Evolutionary conservation across 1,284 basidiomycete species (phyloP), one percentile per base, ranked within the genome.

Genomic region (Ustilago curta): DNA sequence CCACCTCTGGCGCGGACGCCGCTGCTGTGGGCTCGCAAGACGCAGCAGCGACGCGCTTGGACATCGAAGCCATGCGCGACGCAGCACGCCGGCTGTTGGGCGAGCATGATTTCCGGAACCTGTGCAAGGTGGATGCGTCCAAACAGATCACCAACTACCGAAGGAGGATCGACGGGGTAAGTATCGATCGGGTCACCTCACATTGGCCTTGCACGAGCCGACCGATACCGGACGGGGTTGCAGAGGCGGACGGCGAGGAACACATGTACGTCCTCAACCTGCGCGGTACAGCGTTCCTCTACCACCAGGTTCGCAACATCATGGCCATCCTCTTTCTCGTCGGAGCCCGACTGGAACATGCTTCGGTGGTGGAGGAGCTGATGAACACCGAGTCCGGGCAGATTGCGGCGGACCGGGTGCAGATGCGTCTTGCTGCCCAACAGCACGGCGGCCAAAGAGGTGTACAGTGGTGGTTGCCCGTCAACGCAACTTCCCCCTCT

Each of bases 261-360:
- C 55, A 59, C 16, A 81, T 81, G 78, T 90, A 91, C 78, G 93
- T 95, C 27, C 88, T 98, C 77, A 93, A 98, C 84, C 90, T 98
- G 39, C 87, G 92, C 43, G 95, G 95, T 1, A 91, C 89, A 0
- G 95, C 95, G 0, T 97, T 97, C 84, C 87, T 99, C 44, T 99
- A 97, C 86, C 94, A 99, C 86, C 96, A 98, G 87, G 97, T 99
- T 12, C 89, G 96, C 44, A 94, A 97, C 84, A 97, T 98, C 85
- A 92, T 98, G 89, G 93, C 93, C 2, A 86, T 97, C 50, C 88
- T 99, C 16, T 93, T 99, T 85, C 90, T 97, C 57, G 89, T 98
- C 54, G 96, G 96, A 5, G 86, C 91, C 0, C 89, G 91, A 0
- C 88, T 95, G 42, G 97, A 99, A 84, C 80, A 86, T 1, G 92